Conservation (phyloP, 2,329 filamentous ascomycete species). For the Scedosporium aurantiacum region DNA sequence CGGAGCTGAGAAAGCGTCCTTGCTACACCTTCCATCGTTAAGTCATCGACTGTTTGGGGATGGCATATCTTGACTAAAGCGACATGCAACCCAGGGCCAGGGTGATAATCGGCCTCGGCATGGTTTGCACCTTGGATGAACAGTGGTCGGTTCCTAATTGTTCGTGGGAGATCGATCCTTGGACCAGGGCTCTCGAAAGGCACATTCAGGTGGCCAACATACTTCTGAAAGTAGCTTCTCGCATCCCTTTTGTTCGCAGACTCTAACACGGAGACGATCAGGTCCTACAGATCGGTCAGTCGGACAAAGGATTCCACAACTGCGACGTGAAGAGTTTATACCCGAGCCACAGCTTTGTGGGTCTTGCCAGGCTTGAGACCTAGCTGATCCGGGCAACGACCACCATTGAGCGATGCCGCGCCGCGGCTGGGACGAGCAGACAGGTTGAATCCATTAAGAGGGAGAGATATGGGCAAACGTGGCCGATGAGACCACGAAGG, state of each 20-base stretch:
- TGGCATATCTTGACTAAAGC: slow-evolving; percentile 76
- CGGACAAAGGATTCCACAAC: not conserved
- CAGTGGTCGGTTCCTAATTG: slow-evolving; percentile 1
- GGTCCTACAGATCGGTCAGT: slow-evolving; percentile 44
- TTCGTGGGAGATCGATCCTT: slow-evolving; percentile 5
- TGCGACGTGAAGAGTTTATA: not conserved
- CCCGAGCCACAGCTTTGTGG: not conserved
- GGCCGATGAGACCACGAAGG: not conserved
- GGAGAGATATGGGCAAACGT: no score
- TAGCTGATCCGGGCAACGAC: not conserved
- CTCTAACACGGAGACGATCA: slow-evolving; percentile 76
- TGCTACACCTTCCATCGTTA: slow-evolving; percentile 62
- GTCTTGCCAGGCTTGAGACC: not conserved
- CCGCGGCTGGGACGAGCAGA: not conserved
- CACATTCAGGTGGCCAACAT: slow-evolving; percentile 29
- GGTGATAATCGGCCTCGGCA: not conserved
- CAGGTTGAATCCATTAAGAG: not conserved
- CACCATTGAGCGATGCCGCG: not conserved
- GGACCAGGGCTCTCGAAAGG: slow-evolving; percentile 12
- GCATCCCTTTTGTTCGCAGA: slow-evolving; percentile 89
- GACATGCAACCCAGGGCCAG: slow-evolving; percentile 35
- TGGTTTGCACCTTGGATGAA: slow-evolving; percentile 4
- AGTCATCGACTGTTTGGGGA: slow-evolving; percentile 59
- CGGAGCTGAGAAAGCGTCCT: slow-evolving; percentile 76
- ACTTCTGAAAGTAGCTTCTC: slow-evolving; percentile 81